Evolutionary conservation across 2,329 filamentous ascomycete species (phyloP).

Genomic region (Colletotrichum cuscutae): DNA sequence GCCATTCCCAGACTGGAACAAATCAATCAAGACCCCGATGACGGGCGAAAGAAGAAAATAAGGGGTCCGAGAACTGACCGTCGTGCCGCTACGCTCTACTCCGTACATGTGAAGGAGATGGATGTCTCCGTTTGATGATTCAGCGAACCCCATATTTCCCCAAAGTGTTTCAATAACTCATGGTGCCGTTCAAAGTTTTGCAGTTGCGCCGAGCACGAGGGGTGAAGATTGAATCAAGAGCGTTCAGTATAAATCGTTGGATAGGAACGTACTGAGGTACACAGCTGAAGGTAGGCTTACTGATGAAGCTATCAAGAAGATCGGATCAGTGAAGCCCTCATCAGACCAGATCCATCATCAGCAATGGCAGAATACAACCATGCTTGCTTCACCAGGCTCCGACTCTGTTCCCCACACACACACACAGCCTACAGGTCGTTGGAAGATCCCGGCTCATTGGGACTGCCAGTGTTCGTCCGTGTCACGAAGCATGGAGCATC

Average conservation of each 20-base stretch:
- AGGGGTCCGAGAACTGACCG: not conserved
- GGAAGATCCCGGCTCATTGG: not conserved
- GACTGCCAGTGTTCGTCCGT: conserved; percentile 24
- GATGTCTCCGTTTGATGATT: not conserved
- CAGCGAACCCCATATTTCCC: conserved; percentile 16
- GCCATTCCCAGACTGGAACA: conserved; percentile 13
- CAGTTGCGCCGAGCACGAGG: not conserved
- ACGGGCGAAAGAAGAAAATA: not conserved
- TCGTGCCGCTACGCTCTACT: not conserved
- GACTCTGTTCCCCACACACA: not conserved
- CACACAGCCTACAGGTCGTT: not conserved
- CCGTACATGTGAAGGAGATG: conserved; percentile 1
- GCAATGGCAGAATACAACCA: not conserved
- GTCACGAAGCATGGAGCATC: not conserved
- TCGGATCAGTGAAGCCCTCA: not conserved
- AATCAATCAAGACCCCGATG: conserved; percentile 14
- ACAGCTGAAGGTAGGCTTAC: not conserved
- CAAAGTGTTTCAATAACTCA: conserved; percentile 11
- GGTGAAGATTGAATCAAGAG: not conserved
- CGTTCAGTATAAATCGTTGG: not conserved
- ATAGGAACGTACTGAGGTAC: not conserved
- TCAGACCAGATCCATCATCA: not conserved
- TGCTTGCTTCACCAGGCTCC: not conserved
- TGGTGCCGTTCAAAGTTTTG: conserved; percentile 7
- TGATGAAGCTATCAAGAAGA: not conserved